Evolutionary conservation across 352 stramenopile genomes (phyloP).

Genomic region (Pythium graminicola): DNA sequence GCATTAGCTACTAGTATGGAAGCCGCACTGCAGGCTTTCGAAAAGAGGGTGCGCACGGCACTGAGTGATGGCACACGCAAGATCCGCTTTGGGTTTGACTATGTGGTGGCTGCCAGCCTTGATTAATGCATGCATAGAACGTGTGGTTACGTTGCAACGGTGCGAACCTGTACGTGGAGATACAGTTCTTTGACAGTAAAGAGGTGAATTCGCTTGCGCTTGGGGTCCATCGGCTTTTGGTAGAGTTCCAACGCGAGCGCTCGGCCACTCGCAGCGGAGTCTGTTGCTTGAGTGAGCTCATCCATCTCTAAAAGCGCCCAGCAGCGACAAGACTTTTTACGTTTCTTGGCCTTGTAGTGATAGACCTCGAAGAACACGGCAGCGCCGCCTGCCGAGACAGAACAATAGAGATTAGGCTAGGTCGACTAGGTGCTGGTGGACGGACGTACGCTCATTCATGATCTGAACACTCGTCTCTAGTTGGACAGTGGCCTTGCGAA

Average conservation of each 20-base stretch:
- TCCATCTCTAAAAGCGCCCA: slow-evolving; percentile 70
- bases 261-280: background rate
- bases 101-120: slow-evolving; percentile 53
- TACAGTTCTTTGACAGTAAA: slow-evolving; percentile 74
- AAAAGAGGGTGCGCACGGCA: slow-evolving; percentile 26
- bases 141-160: slow-evolving; percentile 18
- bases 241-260: slow-evolving; percentile 55
- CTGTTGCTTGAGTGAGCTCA: slow-evolving; percentile 28
- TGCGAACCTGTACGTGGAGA: slow-evolving; percentile 41
- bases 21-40: slow-evolving; percentile 29
- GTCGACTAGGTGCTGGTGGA: too few relatives aligned
- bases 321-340: slow-evolving; percentile 70
- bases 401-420: background rate
- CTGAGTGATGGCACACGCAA: slow-evolving; percentile 14
- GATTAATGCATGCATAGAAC: background rate
- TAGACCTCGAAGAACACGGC: slow-evolving; percentile 67
- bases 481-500: slow-evolving; percentile 34
- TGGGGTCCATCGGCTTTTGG: slow-evolving; percentile 60
- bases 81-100: slow-evolving; percentile 70
- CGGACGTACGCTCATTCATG: slow-evolving; percentile 47
- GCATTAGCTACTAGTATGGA: slow-evolving; percentile 22
- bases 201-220: slow-evolving; percentile 56
- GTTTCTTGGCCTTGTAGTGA: slow-evolving; percentile 74
- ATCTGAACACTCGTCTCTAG: slow-evolving; percentile 41
- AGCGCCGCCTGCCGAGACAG: slow-evolving; percentile 31